Evolutionary conservation across 108 stramenopile species (phyloP).

Genomic region (Aureococcus anophagefferens): DNA sequence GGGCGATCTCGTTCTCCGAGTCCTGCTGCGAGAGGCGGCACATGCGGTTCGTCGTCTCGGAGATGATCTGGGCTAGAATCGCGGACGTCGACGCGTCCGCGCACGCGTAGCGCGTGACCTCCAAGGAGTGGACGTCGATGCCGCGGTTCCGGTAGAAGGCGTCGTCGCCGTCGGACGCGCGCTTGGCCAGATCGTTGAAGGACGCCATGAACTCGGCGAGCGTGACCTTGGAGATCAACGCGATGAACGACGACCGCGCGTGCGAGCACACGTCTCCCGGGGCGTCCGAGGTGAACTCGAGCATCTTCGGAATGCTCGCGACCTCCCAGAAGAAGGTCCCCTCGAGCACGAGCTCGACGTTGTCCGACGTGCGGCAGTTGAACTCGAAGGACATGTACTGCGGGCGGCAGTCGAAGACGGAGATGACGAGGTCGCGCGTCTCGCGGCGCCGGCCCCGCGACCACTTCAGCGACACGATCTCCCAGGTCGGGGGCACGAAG

Average conservation of each 20-base stretch:
- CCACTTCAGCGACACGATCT: slow-evolving; percentile 12
- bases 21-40: slow-evolving; percentile 19
- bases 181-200: no score
- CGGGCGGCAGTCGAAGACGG: slow-evolving; percentile 9
- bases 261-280: no score
- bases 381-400: slow-evolving; percentile 23
- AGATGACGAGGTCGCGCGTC: slow-evolving; percentile 10
- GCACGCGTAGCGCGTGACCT: slow-evolving; percentile 19
- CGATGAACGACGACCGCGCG: no score
- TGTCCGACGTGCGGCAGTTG: slow-evolving; percentile 24
- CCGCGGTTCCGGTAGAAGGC: no score
- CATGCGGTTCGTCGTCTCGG: slow-evolving; percentile 22
- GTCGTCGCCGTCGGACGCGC: no score
- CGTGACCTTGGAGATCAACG: no score
- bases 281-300: slow-evolving; percentile 15
- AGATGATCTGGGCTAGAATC: no score
- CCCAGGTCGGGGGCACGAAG: slow-evolving; percentile 19
- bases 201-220: no score
- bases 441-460: slow-evolving; percentile 12
- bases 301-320: slow-evolving; percentile 8
- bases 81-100: slow-evolving; percentile 15
- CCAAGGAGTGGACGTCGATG: slow-evolving; percentile 17
- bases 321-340: slow-evolving; percentile 23
- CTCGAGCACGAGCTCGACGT: slow-evolving; percentile 21
- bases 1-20: slow-evolving; percentile 14